Evolutionary conservation across 2,329 filamentous ascomycete species (phyloP).

Genomic region (Colletotrichum filicis): DNA sequence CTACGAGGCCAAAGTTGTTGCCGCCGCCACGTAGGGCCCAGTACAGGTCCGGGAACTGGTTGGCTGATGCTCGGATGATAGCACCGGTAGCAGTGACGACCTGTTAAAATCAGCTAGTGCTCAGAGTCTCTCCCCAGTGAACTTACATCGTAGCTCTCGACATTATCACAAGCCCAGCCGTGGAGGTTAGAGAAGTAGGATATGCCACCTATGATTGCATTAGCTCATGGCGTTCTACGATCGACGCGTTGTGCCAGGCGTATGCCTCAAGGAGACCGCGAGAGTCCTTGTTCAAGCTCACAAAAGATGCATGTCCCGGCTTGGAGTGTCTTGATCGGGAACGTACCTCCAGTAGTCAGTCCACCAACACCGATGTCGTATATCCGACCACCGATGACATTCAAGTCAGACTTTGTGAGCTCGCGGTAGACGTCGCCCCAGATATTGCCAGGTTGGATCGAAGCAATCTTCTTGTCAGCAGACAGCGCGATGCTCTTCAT

Average conservation of each 20-base stretch:
- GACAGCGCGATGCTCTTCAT: constrained; percentile 37
- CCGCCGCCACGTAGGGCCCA: constrained; percentile 67
- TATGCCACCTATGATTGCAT: constrained; percentile 22
- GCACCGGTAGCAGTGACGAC: constrained; percentile 58
- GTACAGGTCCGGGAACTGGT: constrained; percentile 61
- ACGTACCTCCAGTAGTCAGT: constrained; percentile 46
- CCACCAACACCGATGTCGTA: constrained; percentile 54
- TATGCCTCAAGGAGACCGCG: too few relatives aligned
- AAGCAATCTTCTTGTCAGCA: constrained; percentile 43
- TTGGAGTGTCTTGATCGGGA: too few relatives aligned
- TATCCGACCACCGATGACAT: constrained; percentile 52
- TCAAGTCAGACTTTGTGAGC: constrained; percentile 46
- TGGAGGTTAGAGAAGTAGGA: constrained; percentile 42
- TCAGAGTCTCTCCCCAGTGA: too few relatives aligned
- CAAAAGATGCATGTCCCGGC: too few relatives aligned
- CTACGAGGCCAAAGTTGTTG: constrained; percentile 67
- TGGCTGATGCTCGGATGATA: constrained; percentile 52
- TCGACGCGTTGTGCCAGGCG: not conserved
- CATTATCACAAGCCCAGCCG: constrained; percentile 58
- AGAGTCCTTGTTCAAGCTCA: too few relatives aligned
- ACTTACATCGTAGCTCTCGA: constrained; percentile 38
- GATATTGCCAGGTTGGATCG: constrained; percentile 50
- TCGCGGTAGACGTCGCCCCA: constrained; percentile 53
- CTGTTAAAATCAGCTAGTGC: constrained; percentile 21
- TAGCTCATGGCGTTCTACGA: not conserved